These are phyloP conservation scores for Heritiera littoralis DNA, from an alignment of 345 rosid genomes.

Conservation along the genomic window DNA sequence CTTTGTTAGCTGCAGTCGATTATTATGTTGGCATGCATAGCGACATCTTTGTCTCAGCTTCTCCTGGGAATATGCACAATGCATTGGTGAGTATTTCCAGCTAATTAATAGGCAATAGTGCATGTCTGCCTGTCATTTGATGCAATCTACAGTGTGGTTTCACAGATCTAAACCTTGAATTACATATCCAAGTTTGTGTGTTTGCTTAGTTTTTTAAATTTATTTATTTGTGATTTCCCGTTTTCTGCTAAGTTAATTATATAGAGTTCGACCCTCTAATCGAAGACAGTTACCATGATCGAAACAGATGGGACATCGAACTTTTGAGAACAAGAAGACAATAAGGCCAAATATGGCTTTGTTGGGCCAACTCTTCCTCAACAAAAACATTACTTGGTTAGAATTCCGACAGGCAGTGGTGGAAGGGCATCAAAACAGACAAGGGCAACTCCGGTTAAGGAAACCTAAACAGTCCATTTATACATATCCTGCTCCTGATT, in stretches of 20 bases:
- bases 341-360: constrained; percentile 86
- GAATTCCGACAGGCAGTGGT: constrained; percentile 71
- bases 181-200: background rate
- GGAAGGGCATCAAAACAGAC: constrained; percentile 85
- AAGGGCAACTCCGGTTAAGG: constrained; percentile 79
- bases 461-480: constrained; percentile 84
- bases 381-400: constrained; percentile 78
- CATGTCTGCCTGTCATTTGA: background rate
- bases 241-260: constrained; percentile 3
- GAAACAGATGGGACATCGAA: constrained; percentile 83
- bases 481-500: constrained; percentile 96
- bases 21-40: constrained; percentile 90
- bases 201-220: background rate
- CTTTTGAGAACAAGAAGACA: constrained; percentile 77
- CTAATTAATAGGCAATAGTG: background rate
- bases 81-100: constrained; percentile 57
- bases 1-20: constrained; percentile 89
- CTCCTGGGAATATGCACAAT: constrained; percentile 99
- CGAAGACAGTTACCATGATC: constrained; percentile 10
- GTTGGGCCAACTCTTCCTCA: constrained; percentile 78
- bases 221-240: background rate
- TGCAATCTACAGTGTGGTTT: background rate
- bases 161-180: background rate
- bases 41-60: constrained; percentile 86
- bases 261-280: background rate